Evolutionary conservation across 352 stramenopile species (phyloP).

Genomic region (Elongisporangium prolatum): DNA sequence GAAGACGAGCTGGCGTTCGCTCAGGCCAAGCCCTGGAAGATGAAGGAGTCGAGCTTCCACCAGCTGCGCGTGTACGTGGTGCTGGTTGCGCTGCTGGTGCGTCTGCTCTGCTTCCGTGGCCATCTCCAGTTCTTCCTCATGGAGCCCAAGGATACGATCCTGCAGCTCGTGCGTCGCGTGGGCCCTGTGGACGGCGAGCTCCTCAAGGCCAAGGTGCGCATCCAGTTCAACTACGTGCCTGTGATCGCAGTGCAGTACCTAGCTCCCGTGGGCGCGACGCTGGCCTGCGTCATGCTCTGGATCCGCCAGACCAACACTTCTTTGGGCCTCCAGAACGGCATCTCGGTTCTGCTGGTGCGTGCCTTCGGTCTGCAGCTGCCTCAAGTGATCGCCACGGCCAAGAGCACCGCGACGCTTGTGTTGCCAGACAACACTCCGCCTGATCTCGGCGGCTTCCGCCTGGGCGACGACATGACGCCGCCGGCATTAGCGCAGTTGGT

Average conservation of each 20-base stretch:
- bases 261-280: slow-evolving; percentile 36
- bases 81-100: slow-evolving; percentile 37
- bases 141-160: slow-evolving; percentile 66
- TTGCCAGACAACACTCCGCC: slow-evolving; percentile 29
- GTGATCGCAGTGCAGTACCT: slow-evolving; percentile 80
- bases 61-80: slow-evolving; percentile 46
- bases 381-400: slow-evolving; percentile 11
- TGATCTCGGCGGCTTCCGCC: slow-evolving; percentile 48
- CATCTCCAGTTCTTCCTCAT: slow-evolving; percentile 79
- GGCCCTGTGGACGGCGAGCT: slow-evolving; percentile 52
- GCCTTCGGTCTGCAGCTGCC: slow-evolving; percentile 10
- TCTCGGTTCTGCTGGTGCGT: slow-evolving; percentile 21
- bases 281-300: slow-evolving; percentile 43
- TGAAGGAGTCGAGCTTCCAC: slow-evolving; percentile 58
- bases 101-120: slow-evolving; percentile 47
- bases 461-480: slow-evolving; percentile 46
- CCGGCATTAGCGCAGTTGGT: slow-evolving; percentile 46
- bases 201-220: slow-evolving; percentile 61
- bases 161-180: slow-evolving; percentile 40
- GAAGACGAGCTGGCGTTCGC: slow-evolving; percentile 21
- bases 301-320: slow-evolving; percentile 50
- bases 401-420: slow-evolving; percentile 9
- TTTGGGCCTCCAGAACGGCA: slow-evolving; percentile 30
- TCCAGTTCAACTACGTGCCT: slow-evolving; percentile 81
- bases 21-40: slow-evolving; percentile 5